A percentile compares a stretch with the other conserved stretches of the same genome.
Conservation (phyloP, 257 asterid genomes). For the Verbascum thapsus region DNA sequence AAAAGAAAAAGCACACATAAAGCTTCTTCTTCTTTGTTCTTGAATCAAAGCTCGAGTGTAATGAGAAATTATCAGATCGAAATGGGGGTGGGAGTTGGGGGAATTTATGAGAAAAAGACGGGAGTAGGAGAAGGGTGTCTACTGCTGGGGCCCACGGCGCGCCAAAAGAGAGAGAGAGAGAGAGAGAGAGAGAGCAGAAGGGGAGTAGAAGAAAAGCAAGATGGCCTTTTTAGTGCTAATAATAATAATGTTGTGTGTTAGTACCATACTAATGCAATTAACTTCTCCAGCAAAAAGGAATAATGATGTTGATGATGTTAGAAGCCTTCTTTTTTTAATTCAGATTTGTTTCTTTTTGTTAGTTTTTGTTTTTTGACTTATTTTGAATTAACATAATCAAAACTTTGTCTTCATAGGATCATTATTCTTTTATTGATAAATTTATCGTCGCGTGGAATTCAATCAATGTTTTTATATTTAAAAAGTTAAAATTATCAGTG, state of each 20-base stretch:
- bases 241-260: not conserved
- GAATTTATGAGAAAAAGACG: conserved; percentile 66
- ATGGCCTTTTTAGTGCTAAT: conserved; percentile 21
- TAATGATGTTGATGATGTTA: conserved; percentile 30
- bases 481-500: too few relatives aligned
- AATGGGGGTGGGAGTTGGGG: conserved; percentile 36
- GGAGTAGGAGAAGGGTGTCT: conserved; percentile 35
- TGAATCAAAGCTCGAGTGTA: not conserved
- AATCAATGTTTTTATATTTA: too few relatives aligned
- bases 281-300: not conserved
- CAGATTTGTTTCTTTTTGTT: conserved; percentile 13
- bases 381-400: too few relatives aligned
- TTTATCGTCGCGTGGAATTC: too few relatives aligned
- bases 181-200: conserved; percentile 27
- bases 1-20: not conserved
- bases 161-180: conserved; percentile 35
- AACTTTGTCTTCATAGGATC: too few relatives aligned
- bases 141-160: conserved; percentile 45
- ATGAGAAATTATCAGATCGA: conserved; percentile 29
- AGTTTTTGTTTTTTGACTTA: conserved; percentile 6
- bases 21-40: not conserved
- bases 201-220: conserved; percentile 56
- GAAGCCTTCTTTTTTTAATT: too few relatives aligned
- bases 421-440: too few relatives aligned
- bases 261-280: conserved; percentile 14